Evolutionary conservation across 2,329 filamentous ascomycete genomes (phyloP).

Genomic region (Fusarium buharicum): DNA sequence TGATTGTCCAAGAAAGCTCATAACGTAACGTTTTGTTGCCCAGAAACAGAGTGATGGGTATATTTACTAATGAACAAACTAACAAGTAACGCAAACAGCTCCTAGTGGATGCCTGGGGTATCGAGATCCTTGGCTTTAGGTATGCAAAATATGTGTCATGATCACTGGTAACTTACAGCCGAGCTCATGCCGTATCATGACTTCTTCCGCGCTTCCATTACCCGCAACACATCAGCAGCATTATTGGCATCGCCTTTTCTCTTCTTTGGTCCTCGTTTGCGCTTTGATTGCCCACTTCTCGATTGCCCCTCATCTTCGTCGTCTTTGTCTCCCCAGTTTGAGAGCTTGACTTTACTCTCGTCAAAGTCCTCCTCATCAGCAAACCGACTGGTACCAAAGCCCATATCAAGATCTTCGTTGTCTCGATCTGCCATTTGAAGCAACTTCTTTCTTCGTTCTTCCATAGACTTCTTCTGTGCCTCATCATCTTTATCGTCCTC

Average conservation of each 20-base stretch:
- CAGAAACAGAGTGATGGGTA: not conserved
- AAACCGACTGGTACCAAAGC: slow-evolving; percentile 87
- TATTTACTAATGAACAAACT: not conserved
- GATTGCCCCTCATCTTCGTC: slow-evolving; percentile 58
- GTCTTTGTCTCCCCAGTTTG: slow-evolving; percentile 69
- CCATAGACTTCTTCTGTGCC: slow-evolving; percentile 64
- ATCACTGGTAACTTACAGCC: slow-evolving; percentile 1
- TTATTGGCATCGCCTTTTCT: slow-evolving; percentile 82
- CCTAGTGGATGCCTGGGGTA: slow-evolving; percentile 3
- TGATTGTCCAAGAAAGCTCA: not conserved
- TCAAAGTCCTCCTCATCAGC: slow-evolving; percentile 90
- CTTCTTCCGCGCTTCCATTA: slow-evolving; percentile 71
- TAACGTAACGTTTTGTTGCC: not conserved
- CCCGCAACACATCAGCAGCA: slow-evolving; percentile 80
- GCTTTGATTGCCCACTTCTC: slow-evolving; percentile 62
- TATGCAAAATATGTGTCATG: slow-evolving; percentile 23
- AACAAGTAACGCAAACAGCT: not conserved
- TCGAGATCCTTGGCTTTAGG: slow-evolving; percentile 10
- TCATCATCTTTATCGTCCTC: slow-evolving; percentile 53
- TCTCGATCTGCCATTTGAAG: slow-evolving; percentile 80
- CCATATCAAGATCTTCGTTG: slow-evolving; percentile 91
- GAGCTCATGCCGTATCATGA: slow-evolving; percentile 32
- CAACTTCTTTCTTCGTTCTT: slow-evolving; percentile 78
- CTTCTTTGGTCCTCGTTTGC: slow-evolving; percentile 79
- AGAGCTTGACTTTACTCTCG: slow-evolving; percentile 72